Evolutionary conservation across 1,284 basidiomycete genomes (phyloP).

Genomic region (Marasmius tenuissimus): DNA sequence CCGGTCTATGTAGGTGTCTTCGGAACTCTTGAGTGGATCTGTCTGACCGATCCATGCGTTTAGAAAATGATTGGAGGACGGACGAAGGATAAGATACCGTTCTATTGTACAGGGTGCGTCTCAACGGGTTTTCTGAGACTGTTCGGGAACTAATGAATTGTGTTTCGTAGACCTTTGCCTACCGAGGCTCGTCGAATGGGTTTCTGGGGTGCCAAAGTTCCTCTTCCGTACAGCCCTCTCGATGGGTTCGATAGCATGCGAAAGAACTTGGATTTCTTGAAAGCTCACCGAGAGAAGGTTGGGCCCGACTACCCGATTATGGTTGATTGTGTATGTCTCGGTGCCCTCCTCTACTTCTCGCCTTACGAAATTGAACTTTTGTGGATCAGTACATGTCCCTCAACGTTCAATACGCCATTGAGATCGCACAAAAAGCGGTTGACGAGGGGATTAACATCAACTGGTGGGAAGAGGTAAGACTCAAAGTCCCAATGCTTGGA

Average conservation of each 20-base stretch:
- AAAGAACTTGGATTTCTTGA: conserved; percentile 48
- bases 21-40: background rate
- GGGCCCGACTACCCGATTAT: conserved; percentile 44
- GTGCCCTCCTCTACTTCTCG: background rate
- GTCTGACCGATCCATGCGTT: background rate
- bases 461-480: conserved; percentile 51
- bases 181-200: conserved; percentile 44
- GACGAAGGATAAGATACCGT: conserved; percentile 46
- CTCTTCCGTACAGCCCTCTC: conserved; percentile 45
- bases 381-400: conserved; percentile 38
- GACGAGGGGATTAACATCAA: conserved; percentile 44
- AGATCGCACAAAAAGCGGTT: conserved; percentile 41
- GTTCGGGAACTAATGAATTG: background rate
- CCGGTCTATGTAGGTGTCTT: conserved; percentile 37
- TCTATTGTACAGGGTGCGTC: conserved; percentile 49
- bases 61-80: conserved; percentile 51
- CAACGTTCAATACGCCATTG: conserved; percentile 44
- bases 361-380: background rate
- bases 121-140: background rate
- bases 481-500: conserved; percentile 30
- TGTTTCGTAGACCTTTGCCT: conserved; percentile 22
- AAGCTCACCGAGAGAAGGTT: conserved; percentile 39
- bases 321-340: conserved; percentile 32
- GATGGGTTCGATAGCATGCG: conserved; percentile 44
- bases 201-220: conserved; percentile 51